A percentile compares a stretch with the other conserved stretches of the same genome.
phyloP scores from a whole-genome alignment of 139 green algal species.

The Chlamydomonas urium region DNA sequence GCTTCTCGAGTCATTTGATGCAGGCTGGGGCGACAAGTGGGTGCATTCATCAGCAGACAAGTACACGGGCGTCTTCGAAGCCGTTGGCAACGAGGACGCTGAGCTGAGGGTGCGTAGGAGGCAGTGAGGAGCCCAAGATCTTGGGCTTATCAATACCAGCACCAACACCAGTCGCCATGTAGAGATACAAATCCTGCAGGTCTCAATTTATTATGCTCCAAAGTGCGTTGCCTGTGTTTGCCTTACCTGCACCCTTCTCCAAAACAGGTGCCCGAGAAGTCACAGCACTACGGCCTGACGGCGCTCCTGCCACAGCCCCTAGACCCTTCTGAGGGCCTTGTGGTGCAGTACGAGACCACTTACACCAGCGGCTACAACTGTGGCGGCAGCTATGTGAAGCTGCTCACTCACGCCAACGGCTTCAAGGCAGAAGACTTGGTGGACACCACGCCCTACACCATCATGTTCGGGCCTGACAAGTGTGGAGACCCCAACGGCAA shows the following conservation, averaged over 20 bases:
- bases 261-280: constrained; percentile 63
- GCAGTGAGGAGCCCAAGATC: not conserved
- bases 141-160: not conserved
- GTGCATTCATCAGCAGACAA: constrained; percentile 24
- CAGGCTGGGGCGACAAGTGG: constrained; percentile 31
- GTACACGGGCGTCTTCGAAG: constrained; percentile 36
- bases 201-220: no score
- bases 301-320: constrained; percentile 45
- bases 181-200: no score
- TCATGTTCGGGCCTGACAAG: constrained; percentile 97
- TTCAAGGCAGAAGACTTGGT: constrained; percentile 2
- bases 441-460: constrained; percentile 51
- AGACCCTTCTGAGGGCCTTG: constrained; percentile 54
- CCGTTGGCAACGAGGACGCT: constrained; percentile 12
- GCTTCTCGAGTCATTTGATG: constrained; percentile 38
- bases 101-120: not conserved
- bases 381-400: constrained; percentile 90
- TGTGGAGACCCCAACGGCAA: constrained; percentile 54
- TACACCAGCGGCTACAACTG: constrained; percentile 64
- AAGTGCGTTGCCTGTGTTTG: no score
- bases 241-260: not conserved
- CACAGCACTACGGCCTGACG: constrained; percentile 71
- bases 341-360: constrained; percentile 85
- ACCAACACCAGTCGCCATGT: not conserved
- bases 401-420: constrained; percentile 47